A percentile compares a stretch with the other conserved stretches of the same genome.
Evolutionary conservation across 1,139 yeast species (phyloP).

Genomic region (Pichia sp.): DNA sequence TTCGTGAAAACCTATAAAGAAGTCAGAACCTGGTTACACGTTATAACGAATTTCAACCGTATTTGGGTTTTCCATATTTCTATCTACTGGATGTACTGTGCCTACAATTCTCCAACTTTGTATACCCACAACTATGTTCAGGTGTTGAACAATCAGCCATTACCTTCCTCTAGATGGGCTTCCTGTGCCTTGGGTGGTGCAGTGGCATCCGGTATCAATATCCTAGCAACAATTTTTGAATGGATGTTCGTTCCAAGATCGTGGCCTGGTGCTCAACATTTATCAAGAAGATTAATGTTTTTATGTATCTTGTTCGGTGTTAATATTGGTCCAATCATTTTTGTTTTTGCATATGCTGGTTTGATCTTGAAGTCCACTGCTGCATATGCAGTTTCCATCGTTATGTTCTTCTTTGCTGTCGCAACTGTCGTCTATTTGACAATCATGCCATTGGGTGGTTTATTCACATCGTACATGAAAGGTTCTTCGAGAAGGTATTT

Average conservation of each 20-base stretch:
- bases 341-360: constrained; percentile 81
- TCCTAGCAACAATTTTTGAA: constrained; percentile 84
- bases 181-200: constrained; percentile 91
- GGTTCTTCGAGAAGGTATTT: constrained; percentile 85
- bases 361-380: constrained; percentile 63
- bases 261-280: constrained; percentile 99
- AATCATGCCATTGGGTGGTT: constrained; percentile 94
- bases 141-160: constrained; percentile 77
- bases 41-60: constrained; percentile 94
- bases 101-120: constrained; percentile 86
- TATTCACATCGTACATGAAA: constrained; percentile 89
- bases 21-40: constrained; percentile 96
- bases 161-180: constrained; percentile 88
- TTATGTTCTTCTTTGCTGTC: constrained; percentile 84
- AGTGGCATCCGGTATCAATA: constrained; percentile 75
- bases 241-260: constrained; percentile 97
- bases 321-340: constrained; percentile 84
- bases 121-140: constrained; percentile 86
- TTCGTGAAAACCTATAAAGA: constrained; percentile 96
- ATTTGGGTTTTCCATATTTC: constrained; percentile 94
- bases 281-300: constrained; percentile 81
- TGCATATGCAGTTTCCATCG: constrained; percentile 79
- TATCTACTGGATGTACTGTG: constrained; percentile 89
- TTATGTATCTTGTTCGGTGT: constrained; percentile 60
- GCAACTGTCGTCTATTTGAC: constrained; percentile 83